Percentiles rank a stretch among this genome's conserved stretches.
These are phyloP conservation scores for Magnolia changhungtana DNA, from an alignment of 164 flowering plant species.

Conservation along the genomic window DNA sequence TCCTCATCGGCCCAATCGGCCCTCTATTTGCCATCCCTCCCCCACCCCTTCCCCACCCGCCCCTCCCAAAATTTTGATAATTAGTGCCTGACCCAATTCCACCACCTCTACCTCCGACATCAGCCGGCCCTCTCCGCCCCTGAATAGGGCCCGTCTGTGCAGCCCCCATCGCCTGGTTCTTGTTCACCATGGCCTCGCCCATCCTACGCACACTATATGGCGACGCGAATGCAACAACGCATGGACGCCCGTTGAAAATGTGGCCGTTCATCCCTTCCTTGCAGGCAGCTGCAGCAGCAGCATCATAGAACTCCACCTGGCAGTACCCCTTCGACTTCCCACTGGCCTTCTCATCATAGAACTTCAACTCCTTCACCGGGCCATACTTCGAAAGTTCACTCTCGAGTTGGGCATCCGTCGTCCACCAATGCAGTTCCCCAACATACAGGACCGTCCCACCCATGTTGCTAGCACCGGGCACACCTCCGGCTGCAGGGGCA, in stretches of 20 bases:
- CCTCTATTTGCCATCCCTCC: slow-evolving; percentile 59
- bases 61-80: slow-evolving; percentile 69
- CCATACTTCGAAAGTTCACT: slow-evolving; percentile 72
- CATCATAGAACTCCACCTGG: slow-evolving; percentile 81
- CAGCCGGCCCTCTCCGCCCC: slow-evolving; percentile 46
- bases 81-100: slow-evolving; percentile 50
- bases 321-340: slow-evolving; percentile 92
- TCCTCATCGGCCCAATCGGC: slow-evolving; percentile 63
- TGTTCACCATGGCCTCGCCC: slow-evolving; percentile 81
- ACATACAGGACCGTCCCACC: slow-evolving; percentile 66
- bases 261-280: slow-evolving; percentile 93
- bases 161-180: slow-evolving; percentile 42
- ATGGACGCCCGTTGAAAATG: slow-evolving; percentile 73
- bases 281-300: slow-evolving; percentile 64
- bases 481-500: slow-evolving; percentile 28
- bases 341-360: slow-evolving; percentile 83
- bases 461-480: slow-evolving; percentile 21
- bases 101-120: slow-evolving; percentile 38
- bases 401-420: slow-evolving; percentile 84
- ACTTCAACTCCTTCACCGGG: slow-evolving; percentile 71
- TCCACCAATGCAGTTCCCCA: slow-evolving; percentile 96
- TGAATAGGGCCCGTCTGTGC: slow-evolving; percentile 34
- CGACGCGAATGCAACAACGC: slow-evolving; percentile 82
- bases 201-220: slow-evolving; percentile 64
- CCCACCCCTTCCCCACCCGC: slow-evolving; percentile 75